Percentiles rank a stretch among this genome's conserved stretches.
phyloP scores from a whole-genome alignment of 139 green algal genomes.

The Asterochloris sp. region DNA sequence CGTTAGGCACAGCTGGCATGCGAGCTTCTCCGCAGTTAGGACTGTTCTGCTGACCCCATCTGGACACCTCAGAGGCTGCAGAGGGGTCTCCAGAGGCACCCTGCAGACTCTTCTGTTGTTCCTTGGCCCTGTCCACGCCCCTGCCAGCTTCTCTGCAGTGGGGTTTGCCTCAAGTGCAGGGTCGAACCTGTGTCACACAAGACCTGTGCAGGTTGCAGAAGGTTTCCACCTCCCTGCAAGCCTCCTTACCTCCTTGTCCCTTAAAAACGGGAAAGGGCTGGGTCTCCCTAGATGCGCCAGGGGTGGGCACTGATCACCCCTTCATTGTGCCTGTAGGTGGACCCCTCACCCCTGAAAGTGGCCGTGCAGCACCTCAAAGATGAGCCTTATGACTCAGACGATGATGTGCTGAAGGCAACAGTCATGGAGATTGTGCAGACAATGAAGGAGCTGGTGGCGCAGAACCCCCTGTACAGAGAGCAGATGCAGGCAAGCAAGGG shows the following conservation, averaged over 20 bases:
- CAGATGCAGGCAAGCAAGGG: conserved; percentile 62
- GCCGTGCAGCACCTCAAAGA: conserved; percentile 84
- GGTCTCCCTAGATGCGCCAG: not conserved
- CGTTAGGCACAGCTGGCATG: not conserved
- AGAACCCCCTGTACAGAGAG: conserved; percentile 95
- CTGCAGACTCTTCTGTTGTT: not conserved
- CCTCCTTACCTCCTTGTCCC: not conserved
- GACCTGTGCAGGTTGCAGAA: not conserved
- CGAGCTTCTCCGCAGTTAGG: rapidly evolving
- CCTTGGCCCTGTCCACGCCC: not conserved
- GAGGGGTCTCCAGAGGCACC: not conserved
- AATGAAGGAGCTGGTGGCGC: conserved; percentile 89
- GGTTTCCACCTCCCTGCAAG: not conserved
- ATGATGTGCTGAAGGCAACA: conserved; percentile 89
- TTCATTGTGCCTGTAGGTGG: conserved; percentile 6
- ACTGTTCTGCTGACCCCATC: too few species aligned
- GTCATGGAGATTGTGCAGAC: conserved; percentile 93
- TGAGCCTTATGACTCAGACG: conserved; percentile 63
- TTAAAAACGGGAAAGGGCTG: not conserved
- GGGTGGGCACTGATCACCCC: too few species aligned
- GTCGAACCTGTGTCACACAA: not conserved
- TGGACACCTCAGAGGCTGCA: not conserved
- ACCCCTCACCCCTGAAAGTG: conserved; percentile 69
- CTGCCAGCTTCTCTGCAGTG: not conserved
- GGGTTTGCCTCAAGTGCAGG: not conserved